Base-by-base conservation (phyloP, 805 yeast genomes). In the Nakazawaea populi region DNA sequence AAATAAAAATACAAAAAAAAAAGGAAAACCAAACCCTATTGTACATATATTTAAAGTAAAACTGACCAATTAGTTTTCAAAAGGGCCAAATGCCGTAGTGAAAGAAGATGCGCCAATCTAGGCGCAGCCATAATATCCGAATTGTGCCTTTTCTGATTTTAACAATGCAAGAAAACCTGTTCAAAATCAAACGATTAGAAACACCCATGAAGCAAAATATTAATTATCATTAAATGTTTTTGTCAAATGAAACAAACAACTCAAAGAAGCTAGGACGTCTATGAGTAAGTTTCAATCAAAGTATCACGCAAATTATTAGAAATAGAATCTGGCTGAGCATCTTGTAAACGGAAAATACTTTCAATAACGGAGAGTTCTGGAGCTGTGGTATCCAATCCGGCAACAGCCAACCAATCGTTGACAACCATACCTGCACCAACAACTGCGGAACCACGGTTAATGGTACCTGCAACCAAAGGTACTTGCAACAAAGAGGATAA, bases 391-490 rank as follows among this genome's bases (percentile, higher is more conserved):
- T 94, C 98, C 60, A 89, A 78, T 58, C 99, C 99, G 45, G 96
- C 78, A 42, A 95, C 98, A 32, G 98, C 95, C 58, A 92, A 75
- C 95, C 97, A 94, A 73, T 94, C 99, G 67, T 94, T 94, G 48
- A 91, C 99, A 49, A 94, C 98, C 83, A 94, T 83, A 60, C 99
- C 99, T 44, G 97, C 98, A 63, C 99, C 99, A 54, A 94, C 96
- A 46, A 92, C 97, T 4, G 96, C 73, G 31, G 97, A 89, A 71
- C 99, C 99, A 70, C 99, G 85, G 76, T 94, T 94, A 53, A 94
- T 91, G 39, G 97, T 91, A 70, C 99, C 99, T 6, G 99, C 99
- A 46, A 94, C 99, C 57, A 94, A 77, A 50, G 99, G 99, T 41
- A 94, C 96, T 73, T 94, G 99, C 62, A 94, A 77, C 67, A 94